Evolutionary conservation across 1,139 yeast species (phyloP).

Genomic region (Kodamaea suecica): DNA sequence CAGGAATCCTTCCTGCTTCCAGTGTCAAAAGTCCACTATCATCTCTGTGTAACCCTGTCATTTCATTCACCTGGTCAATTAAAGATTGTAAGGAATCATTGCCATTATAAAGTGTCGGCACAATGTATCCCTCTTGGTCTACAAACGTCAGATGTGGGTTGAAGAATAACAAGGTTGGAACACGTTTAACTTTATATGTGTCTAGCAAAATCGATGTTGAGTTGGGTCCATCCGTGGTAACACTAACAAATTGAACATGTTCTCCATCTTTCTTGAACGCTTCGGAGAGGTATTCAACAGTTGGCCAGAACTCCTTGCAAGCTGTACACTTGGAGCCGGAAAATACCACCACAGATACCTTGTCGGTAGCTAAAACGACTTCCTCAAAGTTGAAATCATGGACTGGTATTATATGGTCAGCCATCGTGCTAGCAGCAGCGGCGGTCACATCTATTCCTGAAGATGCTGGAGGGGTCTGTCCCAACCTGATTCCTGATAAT

Average conservation of each 20-base stretch:
- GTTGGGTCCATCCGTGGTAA: slow-evolving; percentile 6
- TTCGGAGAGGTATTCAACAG: slow-evolving; percentile 33
- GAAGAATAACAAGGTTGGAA: slow-evolving; percentile 56
- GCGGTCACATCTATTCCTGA: slow-evolving; percentile 5
- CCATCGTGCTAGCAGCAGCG: slow-evolving; percentile 3
- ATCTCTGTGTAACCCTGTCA: slow-evolving; percentile 52
- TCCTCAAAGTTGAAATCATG: slow-evolving; percentile 32
- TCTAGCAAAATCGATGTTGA: slow-evolving; percentile 12
- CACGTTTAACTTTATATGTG: slow-evolving; percentile 42
- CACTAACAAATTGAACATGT: slow-evolving; percentile 34
- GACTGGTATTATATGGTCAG: slow-evolving; percentile 6
- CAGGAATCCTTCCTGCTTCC: slow-evolving; percentile 54
- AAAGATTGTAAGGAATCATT: slow-evolving; percentile 43
- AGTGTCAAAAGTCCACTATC: slow-evolving; percentile 46
- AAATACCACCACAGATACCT: slow-evolving; percentile 31
- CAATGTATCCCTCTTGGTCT: slow-evolving; percentile 17
- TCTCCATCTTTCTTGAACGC: slow-evolving; percentile 31
- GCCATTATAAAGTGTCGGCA: slow-evolving; percentile 40
- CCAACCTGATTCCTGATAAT: slow-evolving; percentile 28
- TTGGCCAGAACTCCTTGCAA: slow-evolving; percentile 27
- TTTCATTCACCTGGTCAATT: slow-evolving; percentile 48
- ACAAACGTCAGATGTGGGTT: slow-evolving; percentile 20
- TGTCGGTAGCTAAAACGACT: slow-evolving; percentile 23
- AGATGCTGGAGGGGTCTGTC: slow-evolving; percentile 2
- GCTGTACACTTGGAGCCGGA: slow-evolving; percentile 39